phyloP scores from a whole-genome alignment of 2,329 filamentous ascomycete species.

The Didymella exigua region DNA sequence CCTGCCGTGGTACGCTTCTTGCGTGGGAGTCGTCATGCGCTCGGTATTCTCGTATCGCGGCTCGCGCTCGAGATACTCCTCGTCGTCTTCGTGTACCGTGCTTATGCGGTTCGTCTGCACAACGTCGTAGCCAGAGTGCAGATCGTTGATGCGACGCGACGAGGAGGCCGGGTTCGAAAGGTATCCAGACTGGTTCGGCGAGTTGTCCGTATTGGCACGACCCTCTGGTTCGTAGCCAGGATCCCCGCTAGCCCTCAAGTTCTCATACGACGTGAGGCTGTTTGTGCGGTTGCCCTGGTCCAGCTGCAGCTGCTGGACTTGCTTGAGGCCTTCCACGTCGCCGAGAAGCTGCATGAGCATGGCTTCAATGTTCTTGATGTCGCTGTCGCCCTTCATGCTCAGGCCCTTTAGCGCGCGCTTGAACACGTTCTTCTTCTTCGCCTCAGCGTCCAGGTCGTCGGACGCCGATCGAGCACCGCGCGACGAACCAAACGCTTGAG shows the following conservation, averaged over 20 bases:
- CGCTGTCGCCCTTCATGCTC: constrained; percentile 83
- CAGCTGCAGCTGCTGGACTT: constrained; percentile 43
- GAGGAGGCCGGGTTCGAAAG: constrained; percentile 64
- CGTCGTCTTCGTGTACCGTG: constrained; percentile 81
- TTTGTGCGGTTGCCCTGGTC: constrained; percentile 45
- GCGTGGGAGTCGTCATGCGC: constrained; percentile 65
- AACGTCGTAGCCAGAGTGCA: constrained; percentile 59
- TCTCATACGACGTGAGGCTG: constrained; percentile 72
- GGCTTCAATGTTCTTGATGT: constrained; percentile 75
- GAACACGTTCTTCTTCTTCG: constrained; percentile 93
- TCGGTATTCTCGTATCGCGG: constrained; percentile 66
- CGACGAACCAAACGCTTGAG: constrained; percentile 62
- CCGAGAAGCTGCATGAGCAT: constrained; percentile 84
- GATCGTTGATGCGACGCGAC: constrained; percentile 51
- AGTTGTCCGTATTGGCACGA: constrained; percentile 74
- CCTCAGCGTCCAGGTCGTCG: constrained; percentile 62
- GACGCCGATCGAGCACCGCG: constrained; percentile 61
- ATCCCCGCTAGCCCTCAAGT: constrained; percentile 71
- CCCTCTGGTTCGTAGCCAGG: constrained; percentile 83
- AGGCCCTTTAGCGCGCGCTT: constrained; percentile 90
- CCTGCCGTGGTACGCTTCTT: constrained; percentile 54
- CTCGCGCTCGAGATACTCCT: constrained; percentile 70
- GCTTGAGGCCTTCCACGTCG: constrained; percentile 76
- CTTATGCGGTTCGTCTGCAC: constrained; percentile 79
- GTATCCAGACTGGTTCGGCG: constrained; percentile 76